Evolutionary conservation across 441 rosid species (phyloP).

Genomic region (Bruguiera hainesii): DNA sequence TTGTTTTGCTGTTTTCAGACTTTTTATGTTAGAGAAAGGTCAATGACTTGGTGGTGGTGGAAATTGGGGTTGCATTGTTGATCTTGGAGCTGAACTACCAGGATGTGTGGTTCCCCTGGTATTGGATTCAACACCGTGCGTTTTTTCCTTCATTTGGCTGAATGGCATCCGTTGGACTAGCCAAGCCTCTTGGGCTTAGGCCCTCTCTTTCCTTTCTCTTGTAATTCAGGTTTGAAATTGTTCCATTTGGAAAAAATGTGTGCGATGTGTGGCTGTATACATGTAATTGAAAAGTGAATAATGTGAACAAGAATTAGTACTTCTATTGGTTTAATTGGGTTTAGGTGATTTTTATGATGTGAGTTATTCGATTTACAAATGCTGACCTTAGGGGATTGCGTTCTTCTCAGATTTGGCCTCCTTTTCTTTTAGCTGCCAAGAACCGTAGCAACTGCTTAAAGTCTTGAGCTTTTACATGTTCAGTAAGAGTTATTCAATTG

Average conservation of each 20-base stretch:
- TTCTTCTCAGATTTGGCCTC: constrained; percentile 39
- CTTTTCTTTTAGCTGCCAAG: constrained; percentile 24
- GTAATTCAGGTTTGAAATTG: constrained; percentile 33
- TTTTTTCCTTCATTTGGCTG: constrained; percentile 65
- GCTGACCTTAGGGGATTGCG: constrained; percentile 19
- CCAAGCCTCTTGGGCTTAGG: constrained; percentile 39
- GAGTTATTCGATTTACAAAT: not conserved
- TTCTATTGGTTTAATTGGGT: not conserved
- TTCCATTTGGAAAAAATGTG: not conserved
- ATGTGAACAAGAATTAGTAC: not conserved
- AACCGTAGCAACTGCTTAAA: constrained; percentile 18
- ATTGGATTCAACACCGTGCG: constrained; percentile 26
- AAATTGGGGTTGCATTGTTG: constrained; percentile 22
- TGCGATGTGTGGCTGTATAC: not conserved
- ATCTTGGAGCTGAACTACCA: constrained; percentile 42
- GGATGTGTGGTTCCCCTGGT: constrained; percentile 47
- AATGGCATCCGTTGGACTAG: constrained; percentile 92
- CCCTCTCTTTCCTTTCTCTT: constrained; percentile 25
- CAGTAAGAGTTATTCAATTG: constrained; percentile 46
- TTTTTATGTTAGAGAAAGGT: not conserved
- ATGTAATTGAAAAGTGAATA: not conserved
- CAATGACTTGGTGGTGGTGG: constrained; percentile 20
- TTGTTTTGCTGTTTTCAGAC: not conserved
- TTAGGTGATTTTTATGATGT: not conserved
- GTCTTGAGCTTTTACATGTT: constrained; percentile 46